A percentile compares a stretch with the other conserved stretches of the same genome.
Conservation (phyloP, 2,329 filamentous ascomycete genomes). For the Chaetomiaceae sp. region DNA sequence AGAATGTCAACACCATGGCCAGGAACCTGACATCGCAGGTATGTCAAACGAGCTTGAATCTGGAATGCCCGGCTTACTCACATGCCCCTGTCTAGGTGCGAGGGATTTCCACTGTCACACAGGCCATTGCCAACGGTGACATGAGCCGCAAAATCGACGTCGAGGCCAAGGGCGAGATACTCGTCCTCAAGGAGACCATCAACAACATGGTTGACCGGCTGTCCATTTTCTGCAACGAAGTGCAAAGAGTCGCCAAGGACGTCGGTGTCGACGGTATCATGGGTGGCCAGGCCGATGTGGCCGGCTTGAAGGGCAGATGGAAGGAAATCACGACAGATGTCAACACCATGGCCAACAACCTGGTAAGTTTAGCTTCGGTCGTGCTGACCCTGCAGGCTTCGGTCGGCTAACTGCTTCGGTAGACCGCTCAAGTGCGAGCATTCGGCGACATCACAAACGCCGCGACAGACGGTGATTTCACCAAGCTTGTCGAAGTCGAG, state of each 20-base stretch:
- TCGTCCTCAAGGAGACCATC: constrained; percentile 91
- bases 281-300: constrained; percentile 93
- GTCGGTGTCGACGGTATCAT: constrained; percentile 98
- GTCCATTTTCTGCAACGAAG: constrained; percentile 92
- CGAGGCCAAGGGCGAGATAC: constrained; percentile 89
- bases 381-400: too few species aligned
- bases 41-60: constrained; percentile 20
- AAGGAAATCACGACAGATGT: constrained; percentile 97
- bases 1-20: constrained; percentile 78
- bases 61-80: not conserved
- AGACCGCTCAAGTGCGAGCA: constrained; percentile 94
- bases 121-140: constrained; percentile 91
- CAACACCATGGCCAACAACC: constrained; percentile 79
- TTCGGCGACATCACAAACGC: constrained; percentile 99
- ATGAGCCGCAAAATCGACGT: constrained; percentile 96
- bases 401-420: constrained; percentile 37
- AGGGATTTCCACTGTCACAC: constrained; percentile 89
- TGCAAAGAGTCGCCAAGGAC: constrained; percentile 92
- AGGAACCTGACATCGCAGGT: constrained; percentile 64
- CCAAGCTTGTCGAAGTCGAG: constrained; percentile 92
- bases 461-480: constrained; percentile 95
- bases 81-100: constrained; percentile 56
- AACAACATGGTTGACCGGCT: constrained; percentile 98
- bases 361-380: constrained; percentile 39
- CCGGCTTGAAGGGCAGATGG: constrained; percentile 89